Percentiles rank a stretch among this genome's conserved stretches.
phyloP scores from a whole-genome alignment of 139 green algal genomes.

The Zygnema circumcarinatum region DNA sequence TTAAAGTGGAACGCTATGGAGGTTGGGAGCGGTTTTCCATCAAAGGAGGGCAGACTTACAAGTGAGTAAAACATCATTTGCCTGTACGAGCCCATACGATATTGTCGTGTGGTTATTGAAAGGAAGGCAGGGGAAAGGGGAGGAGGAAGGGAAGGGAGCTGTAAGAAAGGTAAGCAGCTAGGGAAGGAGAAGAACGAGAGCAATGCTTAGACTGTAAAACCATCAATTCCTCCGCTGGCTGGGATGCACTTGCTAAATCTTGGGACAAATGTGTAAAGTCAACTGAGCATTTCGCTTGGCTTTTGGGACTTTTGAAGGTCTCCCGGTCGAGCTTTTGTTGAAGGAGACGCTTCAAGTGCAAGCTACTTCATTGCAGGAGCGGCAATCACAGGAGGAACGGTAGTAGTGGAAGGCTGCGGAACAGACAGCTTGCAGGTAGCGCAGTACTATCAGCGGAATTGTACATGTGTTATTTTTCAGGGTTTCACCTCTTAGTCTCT shows the following conservation, averaged over 20 bases:
- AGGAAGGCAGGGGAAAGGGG: neutral
- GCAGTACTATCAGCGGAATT: neutral
- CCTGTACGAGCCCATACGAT: neutral
- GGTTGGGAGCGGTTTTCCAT: conserved; percentile 56
- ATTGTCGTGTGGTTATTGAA: neutral
- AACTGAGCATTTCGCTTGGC: neutral
- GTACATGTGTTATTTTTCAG: neutral
- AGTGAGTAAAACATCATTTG: neutral
- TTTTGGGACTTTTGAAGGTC: conserved; percentile 42
- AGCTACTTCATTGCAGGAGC: conserved; percentile 94
- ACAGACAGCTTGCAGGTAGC: conserved; percentile 81
- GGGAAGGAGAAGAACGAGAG: neutral
- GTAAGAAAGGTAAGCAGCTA: too few species aligned
- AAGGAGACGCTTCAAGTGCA: conserved; percentile 91
- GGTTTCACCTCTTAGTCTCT: neutral
- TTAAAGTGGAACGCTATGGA: conserved; percentile 52
- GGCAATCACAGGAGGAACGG: conserved; percentile 87
- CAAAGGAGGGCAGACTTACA: conserved; percentile 78
- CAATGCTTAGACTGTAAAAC: too few species aligned
- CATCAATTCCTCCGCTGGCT: too few species aligned
- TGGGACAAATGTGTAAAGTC: too few species aligned
- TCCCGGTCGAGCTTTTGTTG: conserved; percentile 86
- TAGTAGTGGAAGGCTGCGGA: conserved; percentile 94
- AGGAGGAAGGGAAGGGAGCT: neutral
- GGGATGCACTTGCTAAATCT: too few species aligned